These are phyloP conservation scores for Nepenthes gracilis DNA, from an alignment of 148 eudicot genomes.

Conservation along the genomic window DNA sequence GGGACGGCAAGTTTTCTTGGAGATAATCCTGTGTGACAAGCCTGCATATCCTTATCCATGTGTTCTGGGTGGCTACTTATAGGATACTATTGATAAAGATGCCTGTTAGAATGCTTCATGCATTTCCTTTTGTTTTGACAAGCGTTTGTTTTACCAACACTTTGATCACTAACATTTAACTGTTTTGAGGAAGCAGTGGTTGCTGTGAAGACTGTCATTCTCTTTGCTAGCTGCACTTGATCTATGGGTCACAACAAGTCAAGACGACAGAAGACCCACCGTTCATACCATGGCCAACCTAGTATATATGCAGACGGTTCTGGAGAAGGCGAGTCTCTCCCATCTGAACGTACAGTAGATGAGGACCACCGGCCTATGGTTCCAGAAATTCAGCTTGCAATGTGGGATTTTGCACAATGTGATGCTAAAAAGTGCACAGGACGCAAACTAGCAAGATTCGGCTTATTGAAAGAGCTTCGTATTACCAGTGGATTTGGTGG, in stretches of 20 bases:
- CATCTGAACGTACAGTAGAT: constrained; percentile 26
- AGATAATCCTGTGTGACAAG: too few species aligned
- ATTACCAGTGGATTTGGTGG: constrained; percentile 84
- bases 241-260: constrained; percentile 66
- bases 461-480: constrained; percentile 71
- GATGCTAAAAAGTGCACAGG: constrained; percentile 95
- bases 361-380: constrained; percentile 30
- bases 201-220: not conserved
- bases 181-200: not conserved
- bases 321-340: constrained; percentile 59
- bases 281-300: constrained; percentile 36
- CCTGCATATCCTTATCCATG: too few species aligned
- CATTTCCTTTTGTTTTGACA: too few species aligned
- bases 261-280: constrained; percentile 35
- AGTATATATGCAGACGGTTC: constrained; percentile 30
- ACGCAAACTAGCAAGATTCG: constrained; percentile 80
- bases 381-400: constrained; percentile 76
- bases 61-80: too few species aligned
- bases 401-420: constrained; percentile 99
- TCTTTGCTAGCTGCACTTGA: not conserved
- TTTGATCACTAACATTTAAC: too few species aligned
- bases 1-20: too few species aligned
- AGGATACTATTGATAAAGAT: too few species aligned
- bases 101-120: too few species aligned
- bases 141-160: too few species aligned